Conservation (phyloP, 306 rosid species). For the Cucurbita maxima region DNA sequence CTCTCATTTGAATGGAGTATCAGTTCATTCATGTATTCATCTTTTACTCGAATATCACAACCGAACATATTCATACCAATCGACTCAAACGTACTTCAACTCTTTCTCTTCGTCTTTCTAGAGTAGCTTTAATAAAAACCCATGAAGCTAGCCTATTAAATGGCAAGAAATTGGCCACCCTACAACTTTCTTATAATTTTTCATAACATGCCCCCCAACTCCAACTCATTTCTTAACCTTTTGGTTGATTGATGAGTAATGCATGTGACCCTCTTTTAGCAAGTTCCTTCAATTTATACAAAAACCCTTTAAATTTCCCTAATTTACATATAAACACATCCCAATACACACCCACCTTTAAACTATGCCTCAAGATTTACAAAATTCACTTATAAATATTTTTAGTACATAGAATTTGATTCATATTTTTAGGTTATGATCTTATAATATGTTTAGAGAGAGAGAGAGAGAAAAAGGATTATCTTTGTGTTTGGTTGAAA, state of each 20-base stretch:
- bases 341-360: not conserved
- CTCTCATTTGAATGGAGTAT: too few species aligned
- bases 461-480: not conserved
- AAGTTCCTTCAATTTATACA: not conserved
- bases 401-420: not conserved
- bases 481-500: conserved; percentile 5
- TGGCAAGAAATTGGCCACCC: not conserved
- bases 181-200: too few species aligned
- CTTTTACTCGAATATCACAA: too few species aligned
- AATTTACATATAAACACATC: not conserved
- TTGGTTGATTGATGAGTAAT: not conserved
- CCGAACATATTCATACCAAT: too few species aligned
- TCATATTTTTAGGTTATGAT: not conserved
- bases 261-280: not conserved
- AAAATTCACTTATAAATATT: too few species aligned
- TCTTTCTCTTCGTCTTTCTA: too few species aligned
- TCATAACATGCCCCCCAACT: not conserved
- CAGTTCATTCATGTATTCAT: too few species aligned
- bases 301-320: not conserved
- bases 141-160: not conserved
- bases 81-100: too few species aligned
- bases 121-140: too few species aligned
- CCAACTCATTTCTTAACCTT: not conserved
- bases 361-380: not conserved
- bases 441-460: not conserved